Evolutionary conservation across 2,329 filamentous ascomycete species (phyloP).

Genomic region (Trichophyton equinum): DNA sequence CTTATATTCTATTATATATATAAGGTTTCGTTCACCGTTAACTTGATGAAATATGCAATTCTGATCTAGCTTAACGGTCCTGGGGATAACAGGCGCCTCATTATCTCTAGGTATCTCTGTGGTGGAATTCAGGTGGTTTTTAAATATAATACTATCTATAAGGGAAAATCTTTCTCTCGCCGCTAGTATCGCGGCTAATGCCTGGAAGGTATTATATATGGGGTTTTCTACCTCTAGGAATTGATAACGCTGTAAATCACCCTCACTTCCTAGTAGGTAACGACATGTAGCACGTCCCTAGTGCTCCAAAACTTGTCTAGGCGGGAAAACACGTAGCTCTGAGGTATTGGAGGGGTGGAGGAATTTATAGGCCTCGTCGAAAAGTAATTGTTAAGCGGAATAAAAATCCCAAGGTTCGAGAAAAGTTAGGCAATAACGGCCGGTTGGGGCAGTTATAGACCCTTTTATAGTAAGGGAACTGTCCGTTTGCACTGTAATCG

Average conservation of each 20-base stretch:
- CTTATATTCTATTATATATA: slow-evolving; percentile 8
- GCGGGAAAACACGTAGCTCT: not conserved
- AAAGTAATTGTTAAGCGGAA: not conserved
- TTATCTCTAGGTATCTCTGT: not conserved
- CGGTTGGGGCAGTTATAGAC: not conserved
- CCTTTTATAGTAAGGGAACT: slow-evolving; percentile 1
- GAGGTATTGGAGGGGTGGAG: not conserved
- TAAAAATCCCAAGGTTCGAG: slow-evolving; percentile 4
- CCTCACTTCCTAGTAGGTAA: slow-evolving; percentile 3
- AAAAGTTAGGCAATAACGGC: slow-evolving; percentile 4
- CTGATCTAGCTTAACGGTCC: slow-evolving; percentile 1
- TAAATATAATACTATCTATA: not conserved
- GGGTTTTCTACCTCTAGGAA: slow-evolving; percentile 4
- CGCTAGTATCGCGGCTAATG: not conserved
- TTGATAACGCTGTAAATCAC: slow-evolving; percentile 4
- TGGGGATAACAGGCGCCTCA: not conserved
- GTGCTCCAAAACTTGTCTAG: not conserved
- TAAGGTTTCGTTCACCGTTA: not conserved
- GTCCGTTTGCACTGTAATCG: slow-evolving; percentile 1
- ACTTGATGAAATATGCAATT: slow-evolving; percentile 3
- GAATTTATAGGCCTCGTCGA: not conserved
- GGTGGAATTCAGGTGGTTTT: slow-evolving; percentile 3
- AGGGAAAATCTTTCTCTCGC: not conserved
- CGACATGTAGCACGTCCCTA: not conserved
- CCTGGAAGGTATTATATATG: not conserved